Evolutionary conservation across 805 yeast species (phyloP).

Genomic region (Pichia rugopelliculosa): DNA sequence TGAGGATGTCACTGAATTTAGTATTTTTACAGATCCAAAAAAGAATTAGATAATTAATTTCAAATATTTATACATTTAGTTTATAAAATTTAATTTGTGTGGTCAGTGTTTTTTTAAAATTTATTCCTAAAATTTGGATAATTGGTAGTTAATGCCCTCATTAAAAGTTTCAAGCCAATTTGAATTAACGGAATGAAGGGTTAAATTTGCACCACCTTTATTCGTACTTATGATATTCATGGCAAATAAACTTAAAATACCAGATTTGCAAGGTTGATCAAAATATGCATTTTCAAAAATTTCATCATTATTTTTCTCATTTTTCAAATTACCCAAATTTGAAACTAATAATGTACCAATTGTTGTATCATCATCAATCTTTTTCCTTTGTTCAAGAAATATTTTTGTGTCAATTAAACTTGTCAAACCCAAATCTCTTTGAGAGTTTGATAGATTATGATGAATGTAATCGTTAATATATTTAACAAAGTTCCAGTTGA

Average conservation of each 20-base stretch:
- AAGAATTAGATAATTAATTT: not conserved
- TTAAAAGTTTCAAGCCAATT: constrained; percentile 8
- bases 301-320: not conserved
- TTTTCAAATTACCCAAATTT: constrained; percentile 5
- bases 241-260: constrained; percentile 9
- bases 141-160: not conserved
- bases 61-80: too few species aligned
- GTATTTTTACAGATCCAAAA: constrained; percentile 13
- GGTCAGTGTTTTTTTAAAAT: not conserved
- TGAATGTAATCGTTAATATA: constrained; percentile 10
- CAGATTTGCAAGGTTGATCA: constrained; percentile 13
- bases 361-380: constrained; percentile 2
- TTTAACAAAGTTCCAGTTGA: constrained; percentile 11
- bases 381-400: constrained; percentile 6
- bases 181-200: constrained; percentile 4
- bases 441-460: constrained; percentile 3
- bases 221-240: constrained; percentile 10
- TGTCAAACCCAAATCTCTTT: constrained; percentile 10
- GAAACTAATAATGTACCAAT: constrained; percentile 14
- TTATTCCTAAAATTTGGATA: not conserved
- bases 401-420: constrained; percentile 8
- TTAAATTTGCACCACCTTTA: constrained; percentile 6
- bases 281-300: constrained; percentile 6
- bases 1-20: constrained; percentile 19
- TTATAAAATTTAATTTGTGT: too few species aligned